phyloP scores from a whole-genome alignment of 306 rosid genomes.

The Geum urbanum region DNA sequence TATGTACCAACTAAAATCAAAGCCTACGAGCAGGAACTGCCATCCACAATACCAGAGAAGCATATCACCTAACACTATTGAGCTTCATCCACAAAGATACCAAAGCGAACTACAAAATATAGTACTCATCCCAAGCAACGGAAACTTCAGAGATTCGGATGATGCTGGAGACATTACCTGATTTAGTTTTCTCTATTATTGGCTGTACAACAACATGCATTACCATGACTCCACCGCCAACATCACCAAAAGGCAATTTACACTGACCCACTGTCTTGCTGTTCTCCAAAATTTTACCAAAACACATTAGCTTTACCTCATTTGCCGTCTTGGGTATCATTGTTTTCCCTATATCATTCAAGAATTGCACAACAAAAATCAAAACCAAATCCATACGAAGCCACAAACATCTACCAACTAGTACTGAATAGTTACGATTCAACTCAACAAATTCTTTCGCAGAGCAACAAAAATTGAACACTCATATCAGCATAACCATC shows the following conservation, averaged over 20 bases:
- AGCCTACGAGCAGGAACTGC: background rate
- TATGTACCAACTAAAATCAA: background rate
- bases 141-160: background rate
- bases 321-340: constrained; percentile 83
- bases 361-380: constrained; percentile 3
- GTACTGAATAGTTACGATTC: background rate
- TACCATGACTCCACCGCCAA: constrained; percentile 57
- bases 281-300: constrained; percentile 96
- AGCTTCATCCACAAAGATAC: background rate
- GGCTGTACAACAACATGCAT: constrained; percentile 96
- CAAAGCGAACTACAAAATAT: background rate
- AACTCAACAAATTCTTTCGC: constrained; percentile 5
- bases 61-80: background rate
- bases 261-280: constrained; percentile 93
- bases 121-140: background rate
- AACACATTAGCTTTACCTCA: constrained; percentile 88
- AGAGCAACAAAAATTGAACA: background rate
- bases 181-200: constrained; percentile 61
- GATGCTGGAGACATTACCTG: constrained; percentile 48
- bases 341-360: constrained; percentile 53
- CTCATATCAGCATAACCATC: background rate
- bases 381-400: background rate
- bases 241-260: constrained; percentile 75
- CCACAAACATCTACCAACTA: background rate
- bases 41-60: background rate